Base-by-base conservation (phyloP, 2,329 filamentous ascomycete genomes). In the Metarhizium sp. region DNA sequence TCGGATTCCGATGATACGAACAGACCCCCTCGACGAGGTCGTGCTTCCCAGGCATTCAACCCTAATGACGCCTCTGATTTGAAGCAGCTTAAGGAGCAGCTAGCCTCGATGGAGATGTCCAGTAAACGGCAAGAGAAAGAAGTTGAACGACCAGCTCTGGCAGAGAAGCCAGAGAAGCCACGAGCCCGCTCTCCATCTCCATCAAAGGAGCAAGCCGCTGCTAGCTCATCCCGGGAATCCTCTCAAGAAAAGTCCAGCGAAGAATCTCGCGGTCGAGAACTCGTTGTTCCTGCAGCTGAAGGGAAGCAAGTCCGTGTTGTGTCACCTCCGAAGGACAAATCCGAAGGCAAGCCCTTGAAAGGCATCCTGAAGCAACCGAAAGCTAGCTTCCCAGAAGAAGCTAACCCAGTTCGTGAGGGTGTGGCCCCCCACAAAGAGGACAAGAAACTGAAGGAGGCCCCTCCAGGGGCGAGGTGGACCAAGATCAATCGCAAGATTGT, bases 391-490 rank as follows among this genome's bases (percentile, higher is more conserved):
- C 92, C 92, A 0, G 92, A 96, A 65, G 87, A 96, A 59, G 82
- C 84, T 1, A 86, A 91, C 61, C 87, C 90, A 0, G 79, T 95
- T 40, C 82, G 92, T 20, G 92, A 96, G 69, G 92, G 92, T 16
- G 92, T 96, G 6, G 91, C 92, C 2, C 92, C 92, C n/a, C 82
- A 95, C 66, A 96, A 95, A 72, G 90, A 95, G 66, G 85, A 89
- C 51, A 85, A 87, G 69, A 85, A 84, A 66, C 55, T 77, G 49
- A 83, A 81, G 64, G 86, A 89, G 43, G 88, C 90, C 36, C 88
- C 88, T 0, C 73, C 85, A 0, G 88, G 87, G 56, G 92, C 92
- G 38, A 82, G 90, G 54, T 96, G 92, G 92, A 96, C 92, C 50
- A 95, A 94, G 74, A 92, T 97, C 66, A 89, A 87, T 67, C 84